Base-by-base conservation (phyloP, 2,329 filamentous ascomycete species). In the Colletotrichum karsti region DNA sequence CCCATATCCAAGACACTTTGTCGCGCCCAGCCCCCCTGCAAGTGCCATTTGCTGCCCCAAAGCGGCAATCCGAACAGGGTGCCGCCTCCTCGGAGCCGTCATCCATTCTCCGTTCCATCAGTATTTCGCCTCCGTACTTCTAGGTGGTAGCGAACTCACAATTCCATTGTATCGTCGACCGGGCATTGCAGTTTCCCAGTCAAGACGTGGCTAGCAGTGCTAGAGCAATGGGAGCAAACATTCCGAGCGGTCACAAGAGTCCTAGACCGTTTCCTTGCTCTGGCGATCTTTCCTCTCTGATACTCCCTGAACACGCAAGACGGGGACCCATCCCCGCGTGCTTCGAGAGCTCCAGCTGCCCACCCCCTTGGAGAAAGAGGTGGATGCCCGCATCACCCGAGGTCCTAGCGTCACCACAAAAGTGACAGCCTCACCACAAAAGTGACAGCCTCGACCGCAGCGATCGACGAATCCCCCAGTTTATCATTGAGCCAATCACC, bases 301-400 rank as follows among this genome's bases (percentile, higher is more conserved):
- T 53, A 37, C 37, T 30, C 57, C 56, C 57, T 60, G 15, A 26
- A 48, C 39, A 48, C 41, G 26, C 30, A 37, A 42, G 33, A 62
- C 48, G 39, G 44, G 35, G 54, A 42, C 46, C 63, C 48, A 62
- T 54, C 28, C 50, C 59, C 58, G 39, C 57, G 50, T 50, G 50
- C 63, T 53, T 20, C 50, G 42, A 53, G 35, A 65, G 30, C n/a
- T 41, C 28, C 50, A 63, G 42, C 35, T 39, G 42, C 35, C 39
- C 39, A 50, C 58, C 48, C 48, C 41, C 33, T 50, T 63, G 48
- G 41, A 51, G 42, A 37, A 30, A 58, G 55, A 60, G 42, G 63
- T 51, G 63, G 58, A 51, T 67, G 59, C 59, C 59, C 63, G 59
- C 63, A 57, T 56, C 51, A 57, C 63, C 59, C 59, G 63, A 67